phyloP scores from a whole-genome alignment of 169 alveolate genomes.

The Plasmodium gallinaceum region DNA sequence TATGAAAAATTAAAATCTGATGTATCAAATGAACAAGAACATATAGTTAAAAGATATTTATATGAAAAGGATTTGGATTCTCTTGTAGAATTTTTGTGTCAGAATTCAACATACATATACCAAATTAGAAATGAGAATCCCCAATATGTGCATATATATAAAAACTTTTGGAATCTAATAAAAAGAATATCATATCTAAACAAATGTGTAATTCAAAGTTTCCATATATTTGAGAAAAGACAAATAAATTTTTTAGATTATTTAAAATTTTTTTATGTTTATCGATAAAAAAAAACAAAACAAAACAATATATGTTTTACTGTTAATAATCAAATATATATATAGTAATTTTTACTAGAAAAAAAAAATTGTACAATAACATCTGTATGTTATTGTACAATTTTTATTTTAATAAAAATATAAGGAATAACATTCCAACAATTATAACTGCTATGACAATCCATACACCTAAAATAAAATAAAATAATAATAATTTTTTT shows the following conservation, averaged over 20 bases:
- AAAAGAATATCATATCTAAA: constrained; percentile 24
- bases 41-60: constrained; percentile 28
- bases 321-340: too few species aligned
- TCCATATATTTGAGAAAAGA: constrained; percentile 5
- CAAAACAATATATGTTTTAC: too few species aligned
- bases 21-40: not conserved
- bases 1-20: constrained; percentile 12
- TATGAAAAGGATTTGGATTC: constrained; percentile 16
- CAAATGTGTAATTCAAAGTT: constrained; percentile 32
- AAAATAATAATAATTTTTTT: not conserved
- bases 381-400: not conserved
- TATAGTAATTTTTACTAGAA: not conserved
- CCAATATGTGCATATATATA: constrained; percentile 16
- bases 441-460: constrained; percentile 48
- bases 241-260: constrained; percentile 14
- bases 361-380: not conserved
- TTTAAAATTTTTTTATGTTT: constrained; percentile 36
- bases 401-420: constrained; percentile 48
- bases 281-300: constrained; percentile 7
- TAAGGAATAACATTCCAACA: constrained; percentile 51
- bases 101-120: constrained; percentile 30
- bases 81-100: constrained; percentile 14
- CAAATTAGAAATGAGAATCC: not conserved
- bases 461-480: constrained; percentile 63
- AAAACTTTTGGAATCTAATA: constrained; percentile 29